Conservation (phyloP, 139 green algal species). For the Limnomonas spitsbergensis region DNA sequence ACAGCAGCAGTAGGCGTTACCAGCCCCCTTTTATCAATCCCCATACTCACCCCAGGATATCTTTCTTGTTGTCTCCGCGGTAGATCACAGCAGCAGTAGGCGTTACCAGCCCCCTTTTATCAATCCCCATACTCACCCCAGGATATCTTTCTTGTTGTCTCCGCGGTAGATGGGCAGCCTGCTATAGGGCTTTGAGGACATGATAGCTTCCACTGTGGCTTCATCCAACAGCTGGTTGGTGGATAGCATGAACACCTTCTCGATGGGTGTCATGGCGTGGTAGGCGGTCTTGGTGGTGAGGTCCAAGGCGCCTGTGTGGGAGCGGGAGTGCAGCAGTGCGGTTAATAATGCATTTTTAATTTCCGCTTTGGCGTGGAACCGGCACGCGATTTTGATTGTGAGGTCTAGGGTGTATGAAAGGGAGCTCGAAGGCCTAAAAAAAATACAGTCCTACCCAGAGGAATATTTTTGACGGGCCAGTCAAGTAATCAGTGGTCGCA, state of each 20-base stretch:
- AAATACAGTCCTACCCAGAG: too few species aligned
- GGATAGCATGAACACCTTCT: constrained; percentile 75
- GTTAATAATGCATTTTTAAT: too few species aligned
- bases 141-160: constrained; percentile 20
- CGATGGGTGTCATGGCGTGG: constrained; percentile 71
- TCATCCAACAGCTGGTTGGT: constrained; percentile 51
- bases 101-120: too few species aligned
- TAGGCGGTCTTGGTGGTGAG: constrained; percentile 63
- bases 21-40: too few species aligned
- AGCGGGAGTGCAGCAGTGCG: not conserved
- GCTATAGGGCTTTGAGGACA: constrained; percentile 43
- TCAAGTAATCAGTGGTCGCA: too few species aligned
- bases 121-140: constrained; percentile 20
- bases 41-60: constrained; percentile 24
- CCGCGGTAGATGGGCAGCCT: constrained; percentile 24
- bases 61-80: constrained; percentile 8
- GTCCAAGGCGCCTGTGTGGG: constrained; percentile 59
- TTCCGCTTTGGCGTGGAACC: too few species aligned
- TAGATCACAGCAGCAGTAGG: too few species aligned
- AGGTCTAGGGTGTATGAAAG: too few species aligned
- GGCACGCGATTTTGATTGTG: too few species aligned
- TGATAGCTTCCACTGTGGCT: constrained; percentile 33
- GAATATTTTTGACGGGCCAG: too few species aligned
- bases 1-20: too few species aligned
- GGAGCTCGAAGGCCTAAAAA: too few species aligned